Evolutionary conservation across 1,139 yeast genomes (phyloP), one percentile per base, ranked within the genome.

Genomic region (Suhomyces anneliseae): DNA sequence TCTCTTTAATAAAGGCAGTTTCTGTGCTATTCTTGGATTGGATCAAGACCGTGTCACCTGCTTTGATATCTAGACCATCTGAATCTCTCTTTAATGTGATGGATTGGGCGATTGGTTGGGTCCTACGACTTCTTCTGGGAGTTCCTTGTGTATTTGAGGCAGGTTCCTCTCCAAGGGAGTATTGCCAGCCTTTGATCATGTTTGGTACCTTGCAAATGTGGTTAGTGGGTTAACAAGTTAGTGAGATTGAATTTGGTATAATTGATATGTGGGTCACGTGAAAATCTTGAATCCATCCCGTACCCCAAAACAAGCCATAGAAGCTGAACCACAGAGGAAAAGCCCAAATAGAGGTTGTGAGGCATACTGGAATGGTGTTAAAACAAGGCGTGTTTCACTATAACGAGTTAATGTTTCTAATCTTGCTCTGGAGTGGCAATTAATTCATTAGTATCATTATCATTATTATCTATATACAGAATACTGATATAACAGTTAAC

Each of bases 31-130:
- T 33, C 24, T 41, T 39, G 14, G 47, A 36, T 35, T 59, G 56
- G 1, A 72, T 64, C 6, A 70, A 51, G 0, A 78, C 50, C 26
- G 69, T 58, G 50, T 74, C 79, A 1, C 83, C 82, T n/a, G 58
- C 66, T 39, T 60, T 63, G 15, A 78, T 45, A 45, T 64, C 69
- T 27, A 74, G 53, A 4, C 65, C 70, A 55, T 78, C 83, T 8
- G 46, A 44, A 3, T 61, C 63, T 44, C 76, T 56, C 32, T 51
- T 54, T 8, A 73, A 51, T 5, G 54, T 52, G 26, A 69, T 54
- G 2, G 46, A 34, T 27, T 47, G 49, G 15, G 38, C 38, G 5
- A 39, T 36, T 34, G 49, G 46, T 14, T 41, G 40, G 4, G 52
- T 52, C 51, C 65, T 39, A 29, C 61, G 33, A 36, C 50, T 36